Evolutionary conservation across 2,329 filamentous ascomycete species (phyloP).

Genomic region (Beauveria scarabaeidicola): DNA sequence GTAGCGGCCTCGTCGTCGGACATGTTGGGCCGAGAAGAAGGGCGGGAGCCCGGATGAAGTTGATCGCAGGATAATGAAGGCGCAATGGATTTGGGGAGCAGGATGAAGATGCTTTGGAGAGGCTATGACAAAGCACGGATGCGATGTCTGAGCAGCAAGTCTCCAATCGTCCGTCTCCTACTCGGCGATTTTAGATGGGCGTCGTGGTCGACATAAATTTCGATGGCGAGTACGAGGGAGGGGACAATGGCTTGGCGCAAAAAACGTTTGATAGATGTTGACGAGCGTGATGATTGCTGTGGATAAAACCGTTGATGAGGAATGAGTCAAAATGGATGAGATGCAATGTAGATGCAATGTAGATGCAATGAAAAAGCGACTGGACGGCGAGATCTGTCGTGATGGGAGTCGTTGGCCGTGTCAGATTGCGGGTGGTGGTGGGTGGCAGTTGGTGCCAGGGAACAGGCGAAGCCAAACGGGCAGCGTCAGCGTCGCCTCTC

Average conservation of each 20-base stretch:
- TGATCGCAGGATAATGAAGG: background rate
- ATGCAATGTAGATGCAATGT: background rate
- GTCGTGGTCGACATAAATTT: slow-evolving; percentile 8
- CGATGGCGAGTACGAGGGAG: background rate
- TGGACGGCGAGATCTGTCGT: background rate
- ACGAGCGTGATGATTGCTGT: background rate
- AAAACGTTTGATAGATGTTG: background rate
- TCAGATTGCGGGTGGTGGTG: background rate
- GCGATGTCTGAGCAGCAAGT: background rate
- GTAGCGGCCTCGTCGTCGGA: slow-evolving; percentile 35
- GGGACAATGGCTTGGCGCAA: slow-evolving; percentile 1
- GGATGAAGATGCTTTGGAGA: slow-evolving; percentile 2
- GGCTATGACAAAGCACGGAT: background rate
- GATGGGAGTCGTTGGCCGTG: background rate
- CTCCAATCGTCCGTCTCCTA: slow-evolving; percentile 6
- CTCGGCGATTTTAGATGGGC: background rate
- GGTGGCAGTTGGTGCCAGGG: slow-evolving; percentile 5
- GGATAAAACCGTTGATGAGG: background rate
- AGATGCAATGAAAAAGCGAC: background rate
- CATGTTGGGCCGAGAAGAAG: slow-evolving; percentile 24
- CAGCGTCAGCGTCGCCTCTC: slow-evolving; percentile 9
- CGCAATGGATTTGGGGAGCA: background rate
- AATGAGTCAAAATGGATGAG: background rate
- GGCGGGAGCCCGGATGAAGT: slow-evolving; percentile 12
- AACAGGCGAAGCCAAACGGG: slow-evolving; percentile 10